phyloP scores from a whole-genome alignment of 2,329 filamentous ascomycete genomes.

The Colletotrichum sp. region DNA sequence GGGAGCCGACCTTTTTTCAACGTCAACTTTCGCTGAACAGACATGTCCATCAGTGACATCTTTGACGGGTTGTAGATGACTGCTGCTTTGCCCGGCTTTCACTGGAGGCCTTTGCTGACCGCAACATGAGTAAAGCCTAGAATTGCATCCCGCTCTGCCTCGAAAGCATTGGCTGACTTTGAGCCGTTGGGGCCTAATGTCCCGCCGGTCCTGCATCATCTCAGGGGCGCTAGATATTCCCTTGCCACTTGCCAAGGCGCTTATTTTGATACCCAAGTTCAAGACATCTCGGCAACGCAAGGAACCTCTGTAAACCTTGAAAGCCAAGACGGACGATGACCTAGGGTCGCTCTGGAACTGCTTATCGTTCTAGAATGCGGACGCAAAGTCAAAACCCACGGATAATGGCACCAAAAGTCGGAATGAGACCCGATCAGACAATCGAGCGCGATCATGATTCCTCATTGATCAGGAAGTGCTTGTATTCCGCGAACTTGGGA shows the following conservation, averaged over 20 bases:
- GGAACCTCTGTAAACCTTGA: not conserved
- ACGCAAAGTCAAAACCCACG: not conserved
- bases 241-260: constrained; percentile 11
- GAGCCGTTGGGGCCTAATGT: not conserved
- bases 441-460: not conserved
- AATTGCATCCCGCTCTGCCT: not conserved
- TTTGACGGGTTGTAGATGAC: not conserved
- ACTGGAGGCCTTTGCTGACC: not conserved
- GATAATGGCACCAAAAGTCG: not conserved
- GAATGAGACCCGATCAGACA: not conserved
- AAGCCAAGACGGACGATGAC: not conserved
- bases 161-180: not conserved
- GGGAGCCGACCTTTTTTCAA: not conserved
- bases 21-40: not conserved
- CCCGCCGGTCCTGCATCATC: constrained; percentile 5
- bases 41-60: accelerated
- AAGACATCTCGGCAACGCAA: not conserved
- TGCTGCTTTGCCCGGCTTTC: not conserved
- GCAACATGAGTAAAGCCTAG: not conserved
- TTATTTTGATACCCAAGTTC: not conserved
- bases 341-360: not conserved
- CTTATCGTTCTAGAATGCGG: constrained; percentile 1
- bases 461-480: not conserved
- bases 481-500: not conserved
- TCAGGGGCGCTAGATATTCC: constrained; percentile 2